These are phyloP conservation scores for Talaromyces wortmannii DNA, from an alignment of 495 filamentous ascomycete species.

Conservation along the genomic window DNA sequence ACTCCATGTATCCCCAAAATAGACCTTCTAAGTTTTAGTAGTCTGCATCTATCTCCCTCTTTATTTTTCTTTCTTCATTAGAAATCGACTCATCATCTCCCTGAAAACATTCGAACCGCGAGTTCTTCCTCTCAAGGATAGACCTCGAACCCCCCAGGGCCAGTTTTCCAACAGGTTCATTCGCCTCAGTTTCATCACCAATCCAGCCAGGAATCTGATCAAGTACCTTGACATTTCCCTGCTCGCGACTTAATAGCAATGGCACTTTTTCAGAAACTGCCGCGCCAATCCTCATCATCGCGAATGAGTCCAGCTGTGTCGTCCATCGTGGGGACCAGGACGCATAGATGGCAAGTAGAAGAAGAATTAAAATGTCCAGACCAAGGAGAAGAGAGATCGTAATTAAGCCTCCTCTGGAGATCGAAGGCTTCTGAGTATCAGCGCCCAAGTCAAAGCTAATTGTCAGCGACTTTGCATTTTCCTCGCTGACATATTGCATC, in stretches of 20 bases:
- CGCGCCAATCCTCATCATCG: conserved; percentile 14
- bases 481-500: conserved; percentile 1
- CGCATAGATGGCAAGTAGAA: conserved; percentile 16
- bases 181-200: background rate
- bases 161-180: too few species aligned
- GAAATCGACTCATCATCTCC: too few species aligned
- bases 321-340: conserved; percentile 14
- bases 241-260: background rate
- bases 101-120: too few species aligned
- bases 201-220: conserved; percentile 7
- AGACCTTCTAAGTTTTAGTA: too few species aligned
- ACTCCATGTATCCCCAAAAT: too few species aligned
- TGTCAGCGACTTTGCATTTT: background rate
- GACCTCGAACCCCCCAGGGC: too few species aligned
- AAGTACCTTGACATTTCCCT: background rate
- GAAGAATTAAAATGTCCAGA: conserved; percentile 8
- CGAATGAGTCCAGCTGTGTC: conserved; percentile 10
- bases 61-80: too few species aligned
- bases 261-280: conserved; percentile 7
- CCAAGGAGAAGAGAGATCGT: conserved; percentile 15
- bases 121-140: too few species aligned
- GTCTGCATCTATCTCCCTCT: too few species aligned
- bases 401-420: conserved; percentile 10
- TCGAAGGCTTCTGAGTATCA: conserved; percentile 12
- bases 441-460: conserved; percentile 12